Evolutionary conservation across 306 rosid species (phyloP).

Genomic region (Dryas octopetala): DNA sequence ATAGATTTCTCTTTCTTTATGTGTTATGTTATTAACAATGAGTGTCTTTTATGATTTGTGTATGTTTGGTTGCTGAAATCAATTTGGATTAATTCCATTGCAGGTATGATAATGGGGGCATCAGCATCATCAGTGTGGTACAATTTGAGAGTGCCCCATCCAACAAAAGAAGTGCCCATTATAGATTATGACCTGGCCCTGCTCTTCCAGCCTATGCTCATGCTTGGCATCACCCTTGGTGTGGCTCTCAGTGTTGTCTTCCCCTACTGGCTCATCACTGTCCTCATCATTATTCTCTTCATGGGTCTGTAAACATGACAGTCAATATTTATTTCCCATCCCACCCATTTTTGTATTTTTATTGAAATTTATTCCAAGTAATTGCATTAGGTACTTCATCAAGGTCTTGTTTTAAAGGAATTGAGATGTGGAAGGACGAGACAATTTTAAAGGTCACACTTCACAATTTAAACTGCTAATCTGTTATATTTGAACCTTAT

Average conservation of each 20-base stretch:
- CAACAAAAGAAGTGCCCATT: conserved; percentile 80
- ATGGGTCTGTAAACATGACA: conserved; percentile 35
- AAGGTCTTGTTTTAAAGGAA: conserved; percentile 72
- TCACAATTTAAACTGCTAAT: not conserved
- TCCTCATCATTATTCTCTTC: conserved; percentile 83
- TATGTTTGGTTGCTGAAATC: not conserved
- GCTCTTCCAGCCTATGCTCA: conserved; percentile 87
- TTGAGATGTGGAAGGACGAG: conserved; percentile 81
- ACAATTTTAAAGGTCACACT: conserved; percentile 50
- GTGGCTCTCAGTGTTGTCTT: conserved; percentile 86
- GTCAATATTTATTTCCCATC: not conserved
- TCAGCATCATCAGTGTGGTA: conserved; percentile 88
- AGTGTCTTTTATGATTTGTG: not conserved
- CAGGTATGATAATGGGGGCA: conserved; percentile 98
- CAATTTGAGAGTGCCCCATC: conserved; percentile 82
- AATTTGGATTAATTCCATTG: not conserved
- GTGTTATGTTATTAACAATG: not conserved
- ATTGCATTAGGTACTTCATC: conserved; percentile 66
- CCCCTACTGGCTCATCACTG: conserved; percentile 94
- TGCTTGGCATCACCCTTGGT: conserved; percentile 92
- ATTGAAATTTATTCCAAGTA: too few species aligned
- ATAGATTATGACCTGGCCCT: conserved; percentile 86
- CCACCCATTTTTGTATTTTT: not conserved
- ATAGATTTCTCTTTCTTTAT: not conserved
- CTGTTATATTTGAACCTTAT: not conserved